These are phyloP conservation scores for Musa beccarii DNA, from an alignment of 176 grass and related monocot species.

Conservation along the genomic window DNA sequence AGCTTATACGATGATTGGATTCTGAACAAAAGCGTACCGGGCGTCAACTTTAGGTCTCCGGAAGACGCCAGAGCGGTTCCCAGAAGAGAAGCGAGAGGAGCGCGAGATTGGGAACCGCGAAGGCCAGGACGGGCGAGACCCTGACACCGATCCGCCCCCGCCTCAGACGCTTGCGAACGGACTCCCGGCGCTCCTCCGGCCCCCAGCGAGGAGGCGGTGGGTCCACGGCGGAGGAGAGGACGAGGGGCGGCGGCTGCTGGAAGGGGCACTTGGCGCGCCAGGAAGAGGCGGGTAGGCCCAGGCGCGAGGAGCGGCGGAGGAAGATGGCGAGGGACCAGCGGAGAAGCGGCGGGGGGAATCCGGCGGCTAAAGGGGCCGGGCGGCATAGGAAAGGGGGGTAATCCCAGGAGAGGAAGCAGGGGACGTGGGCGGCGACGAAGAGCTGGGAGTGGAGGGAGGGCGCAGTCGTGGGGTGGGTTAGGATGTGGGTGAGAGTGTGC, in stretches of 20 bases:
- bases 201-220: slow-evolving; percentile 34
- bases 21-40: too few species aligned
- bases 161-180: slow-evolving; percentile 27
- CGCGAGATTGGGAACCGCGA: too few species aligned
- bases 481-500: slow-evolving; percentile 47
- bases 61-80: slow-evolving; percentile 2
- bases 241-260: slow-evolving; percentile 54
- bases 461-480: slow-evolving; percentile 38
- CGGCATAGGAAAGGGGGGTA: slow-evolving; percentile 18
- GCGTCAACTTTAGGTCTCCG: too few species aligned
- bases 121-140: too few species aligned
- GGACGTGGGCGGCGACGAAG: slow-evolving; percentile 48
- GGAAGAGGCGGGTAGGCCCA: slow-evolving; percentile 46
- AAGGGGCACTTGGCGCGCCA: slow-evolving; percentile 80
- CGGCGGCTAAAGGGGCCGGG: too few species aligned
- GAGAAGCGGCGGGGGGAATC: slow-evolving; percentile 18
- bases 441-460: slow-evolving; percentile 85
- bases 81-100: neutral
- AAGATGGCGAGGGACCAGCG: slow-evolving; percentile 51
- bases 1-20: too few species aligned
- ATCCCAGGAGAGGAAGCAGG: slow-evolving; percentile 34
- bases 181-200: slow-evolving; percentile 32
- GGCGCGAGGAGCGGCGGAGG: slow-evolving; percentile 40
- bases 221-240: slow-evolving; percentile 43
- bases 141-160: neutral